These are phyloP conservation scores for Kodamaea kaohsiungensis DNA, from an alignment of 805 yeast species.

Conservation along the genomic window DNA sequence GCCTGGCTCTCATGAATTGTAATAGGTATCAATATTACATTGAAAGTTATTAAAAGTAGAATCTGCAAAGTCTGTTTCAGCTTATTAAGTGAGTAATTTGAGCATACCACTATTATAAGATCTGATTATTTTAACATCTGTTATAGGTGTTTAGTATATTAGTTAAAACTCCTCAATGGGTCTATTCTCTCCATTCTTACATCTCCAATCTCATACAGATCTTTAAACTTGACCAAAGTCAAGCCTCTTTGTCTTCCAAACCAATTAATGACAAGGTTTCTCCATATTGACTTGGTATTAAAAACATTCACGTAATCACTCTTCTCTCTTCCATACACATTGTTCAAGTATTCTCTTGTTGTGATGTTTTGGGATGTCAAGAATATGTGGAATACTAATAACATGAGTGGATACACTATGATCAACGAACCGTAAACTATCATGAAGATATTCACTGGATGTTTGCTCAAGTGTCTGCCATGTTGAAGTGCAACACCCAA, in stretches of 20 bases:
- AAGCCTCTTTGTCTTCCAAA: slow-evolving; percentile 32
- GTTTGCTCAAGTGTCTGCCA: background rate
- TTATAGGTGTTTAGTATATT: too few species aligned
- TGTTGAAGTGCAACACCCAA: slow-evolving; percentile 13
- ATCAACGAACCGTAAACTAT: slow-evolving; percentile 48
- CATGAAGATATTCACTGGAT: slow-evolving; percentile 50
- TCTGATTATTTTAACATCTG: too few species aligned
- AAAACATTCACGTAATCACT: slow-evolving; percentile 33
- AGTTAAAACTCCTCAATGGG: slow-evolving; percentile 17
- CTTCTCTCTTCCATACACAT: slow-evolving; percentile 33
- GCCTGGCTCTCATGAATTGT: too few species aligned
- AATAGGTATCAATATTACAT: too few species aligned
- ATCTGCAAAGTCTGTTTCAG: too few species aligned
- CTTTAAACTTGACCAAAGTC: slow-evolving; percentile 20
- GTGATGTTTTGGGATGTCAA: slow-evolving; percentile 61
- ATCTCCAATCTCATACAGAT: slow-evolving; percentile 23
- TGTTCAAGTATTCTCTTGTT: slow-evolving; percentile 69
- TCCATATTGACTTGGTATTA: slow-evolving; percentile 21
- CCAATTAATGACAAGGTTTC: slow-evolving; percentile 40
- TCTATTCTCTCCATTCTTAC: slow-evolving; percentile 25
- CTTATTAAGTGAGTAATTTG: too few species aligned
- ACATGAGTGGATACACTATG: slow-evolving; percentile 55
- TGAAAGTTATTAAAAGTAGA: too few species aligned
- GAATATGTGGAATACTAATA: slow-evolving; percentile 55
- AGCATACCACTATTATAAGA: too few species aligned